Base-by-base conservation (phyloP, 129 eudicot species). In the Flaveria ramosissima region DNA sequence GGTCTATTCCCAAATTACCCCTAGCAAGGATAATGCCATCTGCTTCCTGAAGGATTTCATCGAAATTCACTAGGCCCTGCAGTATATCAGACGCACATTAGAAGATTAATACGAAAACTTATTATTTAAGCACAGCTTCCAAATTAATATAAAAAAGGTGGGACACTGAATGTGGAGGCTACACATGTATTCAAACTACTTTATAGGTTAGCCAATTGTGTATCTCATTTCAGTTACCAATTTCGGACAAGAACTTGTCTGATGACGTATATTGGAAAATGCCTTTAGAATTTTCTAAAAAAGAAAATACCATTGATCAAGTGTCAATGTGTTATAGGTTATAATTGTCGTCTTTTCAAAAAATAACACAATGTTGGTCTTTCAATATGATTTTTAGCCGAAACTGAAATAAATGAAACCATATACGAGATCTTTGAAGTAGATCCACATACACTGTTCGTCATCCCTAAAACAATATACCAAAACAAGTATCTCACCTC, bases 1-100 rank as follows among this genome's bases (percentile, higher is more conserved):
- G 97, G 72, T 92, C 97, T 70, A 92, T 90, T 46, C 97, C 97
- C 69, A 92, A 78, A 77, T 92, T 92, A 27, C 97, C 97, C 74
- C 97, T 90, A 73, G 92, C 88, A 43, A 92, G 89, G 73, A 92
- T 92, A 79, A 92, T 87, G 59, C 92, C 97, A 78, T 92, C 97
- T 41, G 97, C 97, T 85, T 92, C 97, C 70, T 85, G 81, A n/a
- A 92, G 92, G 60, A 92, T 89, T 83, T 92, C 96, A 51, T 92
- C 97, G 45, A 92, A 92, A 74, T 89, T 85, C 70, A 68, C 76
- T 75, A 92, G 83, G 0, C 97, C 97, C 97, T 92, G 85, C 17
- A 82, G 69, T 64, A 66, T 24, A 81, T 30, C 32, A 10, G 4
- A 73, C 11, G 39, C 15, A 46, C 9, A 24, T 45, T 41, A 51